A percentile compares a stretch with the other conserved stretches of the same genome.
Conservation (phyloP, 163 green algal species). For the Chlamydomonas reinhardtii region DNA sequence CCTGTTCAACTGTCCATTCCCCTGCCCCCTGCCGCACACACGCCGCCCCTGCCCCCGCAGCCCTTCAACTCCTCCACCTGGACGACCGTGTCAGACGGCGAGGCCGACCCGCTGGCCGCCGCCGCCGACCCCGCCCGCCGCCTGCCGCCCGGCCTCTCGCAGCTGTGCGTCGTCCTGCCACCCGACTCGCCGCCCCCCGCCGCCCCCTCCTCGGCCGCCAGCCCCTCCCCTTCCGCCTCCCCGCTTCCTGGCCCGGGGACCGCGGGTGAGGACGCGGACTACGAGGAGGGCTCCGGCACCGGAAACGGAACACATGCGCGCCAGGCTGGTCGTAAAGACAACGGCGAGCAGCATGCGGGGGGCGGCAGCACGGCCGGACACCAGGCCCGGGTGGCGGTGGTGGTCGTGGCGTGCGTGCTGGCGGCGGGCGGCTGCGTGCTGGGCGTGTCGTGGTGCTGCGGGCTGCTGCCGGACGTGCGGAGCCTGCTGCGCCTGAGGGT, state of each 20-base stretch:
- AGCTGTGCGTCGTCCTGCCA: background rate
- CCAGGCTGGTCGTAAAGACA: background rate
- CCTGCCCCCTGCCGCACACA: too few species aligned
- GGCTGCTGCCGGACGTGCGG: slow-evolving; percentile 5
- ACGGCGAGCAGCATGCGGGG: background rate
- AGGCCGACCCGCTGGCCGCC: background rate
- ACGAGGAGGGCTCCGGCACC: background rate
- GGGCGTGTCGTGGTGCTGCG: slow-evolving; percentile 28
- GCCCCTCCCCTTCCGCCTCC: background rate
- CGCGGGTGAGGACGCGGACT: background rate
- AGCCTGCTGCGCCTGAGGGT: slow-evolving; percentile 18
- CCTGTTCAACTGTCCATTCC: too few species aligned
- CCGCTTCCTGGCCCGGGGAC: too few species aligned
- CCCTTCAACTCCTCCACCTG: slow-evolving; percentile 27
- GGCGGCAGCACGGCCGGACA: background rate
- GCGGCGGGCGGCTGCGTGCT: background rate
- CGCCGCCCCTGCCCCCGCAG: background rate
- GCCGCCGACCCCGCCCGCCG: background rate
- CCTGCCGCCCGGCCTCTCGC: slow-evolving; percentile 14
- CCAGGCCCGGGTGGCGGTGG: slow-evolving; percentile 1
- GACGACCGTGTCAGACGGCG: background rate
- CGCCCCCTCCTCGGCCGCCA: background rate
- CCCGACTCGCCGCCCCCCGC: background rate
- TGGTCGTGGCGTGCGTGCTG: slow-evolving; percentile 6
- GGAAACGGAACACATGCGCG: background rate